Evolutionary conservation across 192 early-diverging fungal species (phyloP).

Genomic region (Linnemannia hyalina): DNA sequence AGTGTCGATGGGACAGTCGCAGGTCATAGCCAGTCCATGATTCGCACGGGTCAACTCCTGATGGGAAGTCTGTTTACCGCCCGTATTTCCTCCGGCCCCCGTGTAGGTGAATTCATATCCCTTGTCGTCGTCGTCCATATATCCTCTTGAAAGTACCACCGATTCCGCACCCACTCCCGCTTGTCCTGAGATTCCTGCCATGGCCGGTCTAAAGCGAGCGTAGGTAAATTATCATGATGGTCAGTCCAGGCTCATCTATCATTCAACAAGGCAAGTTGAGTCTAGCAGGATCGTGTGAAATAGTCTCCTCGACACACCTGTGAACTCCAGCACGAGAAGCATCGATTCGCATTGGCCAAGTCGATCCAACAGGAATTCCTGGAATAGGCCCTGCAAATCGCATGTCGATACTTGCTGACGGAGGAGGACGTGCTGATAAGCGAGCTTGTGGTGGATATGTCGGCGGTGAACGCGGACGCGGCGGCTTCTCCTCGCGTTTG

Average conservation of each 20-base stretch:
- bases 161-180: conserved; percentile 67
- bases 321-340: conserved; percentile 67
- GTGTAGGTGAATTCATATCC: conserved; percentile 78
- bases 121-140: conserved; percentile 74
- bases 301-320: conserved; percentile 19
- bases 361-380: conserved; percentile 68
- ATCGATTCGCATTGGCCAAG: conserved; percentile 66
- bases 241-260: too few relatives aligned
- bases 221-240: too few relatives aligned
- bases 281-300: too few relatives aligned
- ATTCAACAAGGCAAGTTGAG: not conserved
- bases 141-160: conserved; percentile 73
- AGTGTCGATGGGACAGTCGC: conserved; percentile 61
- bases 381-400: conserved; percentile 64
- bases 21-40: conserved; percentile 69
- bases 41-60: conserved; percentile 73
- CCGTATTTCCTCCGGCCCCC: conserved; percentile 73
- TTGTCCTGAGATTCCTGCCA: conserved; percentile 73
- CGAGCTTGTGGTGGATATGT: too few relatives aligned
- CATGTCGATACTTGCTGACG: not conserved
- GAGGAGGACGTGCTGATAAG: not conserved
- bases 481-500: too few relatives aligned
- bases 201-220: conserved; percentile 63
- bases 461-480: too few relatives aligned
- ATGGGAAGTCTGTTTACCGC: conserved; percentile 67